Evolutionary conservation across 352 stramenopile species (phyloP), one percentile per base, ranked within the genome.

Genomic region (Globisporangium irregulare): DNA sequence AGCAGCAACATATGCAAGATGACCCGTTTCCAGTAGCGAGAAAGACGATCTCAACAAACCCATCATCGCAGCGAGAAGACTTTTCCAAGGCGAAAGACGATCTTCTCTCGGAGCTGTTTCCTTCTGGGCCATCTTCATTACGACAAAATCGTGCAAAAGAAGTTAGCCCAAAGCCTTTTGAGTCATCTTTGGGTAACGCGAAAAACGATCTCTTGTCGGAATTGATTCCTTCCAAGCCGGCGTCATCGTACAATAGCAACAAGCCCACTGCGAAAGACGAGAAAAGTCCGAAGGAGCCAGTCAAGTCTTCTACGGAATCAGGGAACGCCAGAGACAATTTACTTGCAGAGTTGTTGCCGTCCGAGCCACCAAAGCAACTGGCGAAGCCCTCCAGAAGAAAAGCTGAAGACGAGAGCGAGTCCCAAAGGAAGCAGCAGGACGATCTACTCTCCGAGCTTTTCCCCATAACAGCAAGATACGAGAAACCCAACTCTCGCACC

Each of bases 41-140:
- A 34, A 64, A 64, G 15, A 64, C 41, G 59, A 64, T 55, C 15
- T 64, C 41, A 4, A 55, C 59, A 27, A 36, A 50, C 6, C 15
- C 41, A 48, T 32, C 32, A 20, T 41, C n/a, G 14, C 55, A 70
- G 56, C 56, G 24, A 38, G 41, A 38, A 60, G 48, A 43, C 18
- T 29, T 58, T 7, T 36, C 57, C 4, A 71, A 55, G 24, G 76
- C 65, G 8, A 86, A 83, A 66, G 74, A 79, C 27, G 74, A 82
- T 69, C 58, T 84, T 14, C 72, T 84, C 2, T 69, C 75, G 14
- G 71, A 81, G 69, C 67, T 82, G 38, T 79, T 82, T 32, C 54
- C 75, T 12, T 61, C 60, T 20, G 69, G 80, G 22, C 36, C 56
- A 32, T 41, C 27, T 4, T 58, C 25, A 5, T 18, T 46, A 12